phyloP scores from a whole-genome alignment of 805 yeast genomes.

The Candida railenensis region DNA sequence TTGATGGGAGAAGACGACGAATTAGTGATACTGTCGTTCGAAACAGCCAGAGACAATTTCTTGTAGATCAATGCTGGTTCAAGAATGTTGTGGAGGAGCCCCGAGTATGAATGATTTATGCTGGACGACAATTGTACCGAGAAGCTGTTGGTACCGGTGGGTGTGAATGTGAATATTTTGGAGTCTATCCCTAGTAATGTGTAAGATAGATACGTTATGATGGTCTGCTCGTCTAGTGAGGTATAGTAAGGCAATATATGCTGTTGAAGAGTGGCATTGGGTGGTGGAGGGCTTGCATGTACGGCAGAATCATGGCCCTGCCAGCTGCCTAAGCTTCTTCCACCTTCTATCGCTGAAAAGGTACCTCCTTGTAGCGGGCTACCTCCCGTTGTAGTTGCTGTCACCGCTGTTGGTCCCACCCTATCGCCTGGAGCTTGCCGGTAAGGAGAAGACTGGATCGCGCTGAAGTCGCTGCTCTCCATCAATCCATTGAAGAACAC shows the following conservation, averaged over 20 bases:
- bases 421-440: background rate
- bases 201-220: slow-evolving; percentile 49
- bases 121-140: slow-evolving; percentile 43
- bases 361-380: background rate
- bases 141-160: slow-evolving; percentile 18
- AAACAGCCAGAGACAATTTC: slow-evolving; percentile 29
- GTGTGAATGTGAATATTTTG: slow-evolving; percentile 47
- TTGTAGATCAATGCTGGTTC: slow-evolving; percentile 75
- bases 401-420: slow-evolving; percentile 2
- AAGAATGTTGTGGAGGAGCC: slow-evolving; percentile 52
- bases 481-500: slow-evolving; percentile 25
- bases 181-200: slow-evolving; percentile 65
- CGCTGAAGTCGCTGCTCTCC: slow-evolving; percentile 1
- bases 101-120: slow-evolving; percentile 56
- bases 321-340: background rate
- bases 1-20: slow-evolving; percentile 41
- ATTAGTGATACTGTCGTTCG: slow-evolving; percentile 21
- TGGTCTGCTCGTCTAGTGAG: slow-evolving; percentile 26
- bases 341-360: slow-evolving; percentile 5
- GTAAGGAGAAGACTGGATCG: background rate
- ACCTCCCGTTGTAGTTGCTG: slow-evolving; percentile 4
- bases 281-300: background rate
- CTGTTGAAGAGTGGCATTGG: slow-evolving; percentile 8
- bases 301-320: background rate
- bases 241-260: slow-evolving; percentile 26